Evolutionary conservation across 768 basidiomycete genomes (phyloP), one percentile per base, ranked within the genome.

Genomic region (Tubosaeta sp.): DNA sequence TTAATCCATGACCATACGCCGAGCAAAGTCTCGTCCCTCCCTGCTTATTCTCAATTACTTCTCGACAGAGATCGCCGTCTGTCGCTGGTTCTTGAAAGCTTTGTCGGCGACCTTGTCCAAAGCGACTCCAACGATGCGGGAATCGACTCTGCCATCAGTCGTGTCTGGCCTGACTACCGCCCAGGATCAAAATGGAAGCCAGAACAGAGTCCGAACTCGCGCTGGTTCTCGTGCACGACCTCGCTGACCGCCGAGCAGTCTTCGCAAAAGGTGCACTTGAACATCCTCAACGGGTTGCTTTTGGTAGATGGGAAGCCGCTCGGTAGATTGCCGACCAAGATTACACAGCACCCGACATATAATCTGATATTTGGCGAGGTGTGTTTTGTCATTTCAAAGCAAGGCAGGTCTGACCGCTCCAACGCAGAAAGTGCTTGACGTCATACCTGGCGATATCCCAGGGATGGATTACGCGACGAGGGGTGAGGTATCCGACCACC

Each of bases 41-140:
- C 57, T 3, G 4, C n/a, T 1, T 48, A 48, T 25, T 64, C 54
- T 6, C 52, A 29, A 27, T 46, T 56, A 2, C 56, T 69, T 25
- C 52, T 67, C n/a, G 62, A 65, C 14, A 59, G 71, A 26, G 64
- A 72, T 42, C 51, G 62, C 27, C 62, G 68, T 34, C 46, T 63
- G 44, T 9, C 72, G 2, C 47, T 65, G 22, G 52, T 25, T 10
- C 35, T 74, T 5, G 59, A 66, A 52, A 32, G 33, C 2, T 12
- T 49, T 8, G 4, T 65, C 2, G 43, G 46, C 0, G 16, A 43
- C 16, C 11, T 50, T 11, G 53, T 59, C n/a, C 46, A 33, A 5
- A 26, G 33, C 0, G 29, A 48, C 5, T 8, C 27, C 3, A 22
- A 31, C 5, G 14, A 35, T 43, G 29, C 27, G 8, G 64, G 64